These are phyloP conservation scores for Spongiforma sp. DNA, from an alignment of 1,284 basidiomycete genomes.

Conservation along the genomic window DNA sequence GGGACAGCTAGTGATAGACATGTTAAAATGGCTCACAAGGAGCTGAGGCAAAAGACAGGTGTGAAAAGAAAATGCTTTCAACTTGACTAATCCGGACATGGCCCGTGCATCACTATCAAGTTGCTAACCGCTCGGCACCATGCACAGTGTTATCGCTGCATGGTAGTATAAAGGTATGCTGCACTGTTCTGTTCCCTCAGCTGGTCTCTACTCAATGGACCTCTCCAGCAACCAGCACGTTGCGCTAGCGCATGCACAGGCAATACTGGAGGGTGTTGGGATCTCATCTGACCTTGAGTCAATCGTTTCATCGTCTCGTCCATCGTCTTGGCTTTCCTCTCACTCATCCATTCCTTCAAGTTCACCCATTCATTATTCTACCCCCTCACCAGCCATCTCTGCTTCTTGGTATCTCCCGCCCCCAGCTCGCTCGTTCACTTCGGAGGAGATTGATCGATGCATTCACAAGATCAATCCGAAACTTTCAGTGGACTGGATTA, in stretches of 20 bases:
- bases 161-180: neutral
- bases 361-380: no score
- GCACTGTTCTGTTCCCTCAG: neutral
- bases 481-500: neutral
- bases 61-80: neutral
- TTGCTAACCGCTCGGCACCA: neutral
- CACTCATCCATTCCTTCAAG: no score
- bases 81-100: neutral
- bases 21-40: neutral
- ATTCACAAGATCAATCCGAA: conserved; percentile 1
- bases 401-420: neutral
- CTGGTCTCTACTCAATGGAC: neutral
- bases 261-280: neutral
- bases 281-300: neutral
- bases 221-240: neutral
- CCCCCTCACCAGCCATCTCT: no score
- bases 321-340: neutral
- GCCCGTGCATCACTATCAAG: neutral
- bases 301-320: neutral
- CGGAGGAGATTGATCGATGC: neutral
- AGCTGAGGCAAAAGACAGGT: neutral
- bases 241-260: neutral
- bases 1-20: neutral
- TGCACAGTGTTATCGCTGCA: neutral
- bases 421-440: neutral